phyloP scores from a whole-genome alignment of 2,329 filamentous ascomycete genomes.

The Hyphodiscus sp. region DNA sequence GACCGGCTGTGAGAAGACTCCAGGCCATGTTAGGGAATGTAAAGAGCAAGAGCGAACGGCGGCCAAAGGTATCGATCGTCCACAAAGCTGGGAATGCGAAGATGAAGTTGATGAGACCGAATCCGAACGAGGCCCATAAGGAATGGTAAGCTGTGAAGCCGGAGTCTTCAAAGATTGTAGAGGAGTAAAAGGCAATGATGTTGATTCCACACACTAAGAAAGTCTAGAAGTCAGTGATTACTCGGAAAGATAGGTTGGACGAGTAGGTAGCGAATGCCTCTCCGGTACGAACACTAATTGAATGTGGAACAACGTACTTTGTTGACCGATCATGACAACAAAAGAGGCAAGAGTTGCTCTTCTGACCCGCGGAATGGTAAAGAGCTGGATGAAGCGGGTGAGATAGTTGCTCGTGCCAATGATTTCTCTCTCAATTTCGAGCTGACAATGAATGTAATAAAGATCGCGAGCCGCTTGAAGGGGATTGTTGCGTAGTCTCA shows the following conservation, averaged over 20 bases:
- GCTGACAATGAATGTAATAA: constrained; percentile 51
- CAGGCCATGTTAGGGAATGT: constrained; percentile 64
- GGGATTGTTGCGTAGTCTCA: constrained; percentile 48
- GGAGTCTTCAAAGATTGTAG: constrained; percentile 52
- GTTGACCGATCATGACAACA: constrained; percentile 53
- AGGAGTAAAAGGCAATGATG: constrained; percentile 71
- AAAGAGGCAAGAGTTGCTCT: constrained; percentile 71
- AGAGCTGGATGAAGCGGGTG: constrained; percentile 56
- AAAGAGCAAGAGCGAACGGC: constrained; percentile 54
- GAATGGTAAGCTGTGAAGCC: constrained; percentile 50
- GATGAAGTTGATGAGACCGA: constrained; percentile 58
- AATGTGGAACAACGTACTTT: constrained; percentile 13
- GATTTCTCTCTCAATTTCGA: constrained; percentile 36
- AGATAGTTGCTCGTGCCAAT: constrained; percentile 45
- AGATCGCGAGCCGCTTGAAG: constrained; percentile 57
- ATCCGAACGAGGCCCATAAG: constrained; percentile 57
- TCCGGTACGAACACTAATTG: too few species aligned
- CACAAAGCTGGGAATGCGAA: constrained; percentile 50
- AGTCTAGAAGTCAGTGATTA: neutral
- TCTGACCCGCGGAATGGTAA: constrained; percentile 62
- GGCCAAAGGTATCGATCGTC: constrained; percentile 62
- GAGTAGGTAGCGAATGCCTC: too few species aligned
- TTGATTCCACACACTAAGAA: constrained; percentile 36
- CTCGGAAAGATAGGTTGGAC: neutral
- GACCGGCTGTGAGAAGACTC: constrained; percentile 57